Evolutionary conservation across 2,329 filamentous ascomycete species (phyloP), one percentile per base, ranked within the genome.

Genomic region (Botryotinia convoluta): DNA sequence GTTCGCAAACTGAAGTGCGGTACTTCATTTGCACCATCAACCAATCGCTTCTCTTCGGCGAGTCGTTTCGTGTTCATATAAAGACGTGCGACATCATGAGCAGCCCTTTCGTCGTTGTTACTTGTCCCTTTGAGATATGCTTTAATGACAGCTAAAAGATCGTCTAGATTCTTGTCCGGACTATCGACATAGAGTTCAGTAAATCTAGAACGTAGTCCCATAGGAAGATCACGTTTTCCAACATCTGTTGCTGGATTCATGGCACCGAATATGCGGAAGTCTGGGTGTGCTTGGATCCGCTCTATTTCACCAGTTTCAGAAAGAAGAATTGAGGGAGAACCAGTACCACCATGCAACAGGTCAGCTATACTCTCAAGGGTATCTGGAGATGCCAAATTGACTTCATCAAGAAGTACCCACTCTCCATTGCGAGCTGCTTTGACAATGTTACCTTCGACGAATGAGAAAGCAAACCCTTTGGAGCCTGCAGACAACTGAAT

Each of bases 201-300:
- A 80, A 99, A 99, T 67, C 95, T 89, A 14, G 95, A 97, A 72
- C 95, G 88, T 61, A 98, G 89, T 1, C 95, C 95, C 72, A 93
- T 90, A 0, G 95, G 94, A 26, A 99, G 85, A 82, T 99, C 96
- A 72, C 95, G 91, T 83, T 99, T 99, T 74, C 97, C 96, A 72
- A 98, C 91, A 84, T 99, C 96, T 4, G 96, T 99, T 8, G 96
- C 96, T 44, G 96, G 96, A 80, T 99, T 99, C 96, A 99, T 99
- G 42, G 97, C 96, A 69, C 93, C 97, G 80, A 99, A 99, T 22
- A 99, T 93, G 57, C 96, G 91, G 82, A 99, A 99, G 76, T 97
- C 91, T 0, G 94, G 91, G 82, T 99, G 95, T 0, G 95, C 96
- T 74, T 91, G 87, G 51, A 99, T 91, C 76, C 95, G 90, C 82